phyloP scores from a whole-genome alignment of 768 basidiomycete genomes.

The Serendipita indica region DNA sequence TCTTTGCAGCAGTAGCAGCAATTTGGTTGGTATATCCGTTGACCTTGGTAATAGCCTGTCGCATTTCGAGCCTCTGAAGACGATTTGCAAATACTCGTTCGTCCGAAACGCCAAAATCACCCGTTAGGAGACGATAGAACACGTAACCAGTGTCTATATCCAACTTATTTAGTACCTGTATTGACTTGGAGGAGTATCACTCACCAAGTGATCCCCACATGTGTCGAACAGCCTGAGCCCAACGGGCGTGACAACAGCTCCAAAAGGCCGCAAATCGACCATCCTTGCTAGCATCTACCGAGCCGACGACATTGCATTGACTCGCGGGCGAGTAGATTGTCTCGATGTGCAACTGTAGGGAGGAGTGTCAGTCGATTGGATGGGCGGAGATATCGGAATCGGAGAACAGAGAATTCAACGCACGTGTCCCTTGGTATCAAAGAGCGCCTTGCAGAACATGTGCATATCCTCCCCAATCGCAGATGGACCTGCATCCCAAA shows the following conservation, averaged over 20 bases:
- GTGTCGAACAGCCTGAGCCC: constrained; percentile 19
- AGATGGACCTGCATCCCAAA: constrained; percentile 19
- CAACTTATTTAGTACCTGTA: not conserved
- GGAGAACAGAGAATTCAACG: not conserved
- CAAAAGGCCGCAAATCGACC: constrained; percentile 15
- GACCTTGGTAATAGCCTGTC: not conserved
- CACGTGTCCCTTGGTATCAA: constrained; percentile 18
- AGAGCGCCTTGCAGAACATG: constrained; percentile 20
- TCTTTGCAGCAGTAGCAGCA: too few species aligned
- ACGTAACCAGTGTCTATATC: constrained; percentile 18
- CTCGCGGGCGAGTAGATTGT: constrained; percentile 21
- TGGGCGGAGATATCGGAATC: not conserved
- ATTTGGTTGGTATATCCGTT: too few species aligned
- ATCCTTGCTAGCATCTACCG: constrained; percentile 4
- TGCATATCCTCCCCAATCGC: constrained; percentile 23
- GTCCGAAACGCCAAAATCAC: constrained; percentile 15
- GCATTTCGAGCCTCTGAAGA: not conserved
- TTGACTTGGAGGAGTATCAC: constrained; percentile 13
- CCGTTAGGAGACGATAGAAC: constrained; percentile 15
- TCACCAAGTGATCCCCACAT: constrained; percentile 17
- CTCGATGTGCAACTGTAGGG: constrained; percentile 16
- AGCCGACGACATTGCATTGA: constrained; percentile 20
- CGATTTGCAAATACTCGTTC: not conserved
- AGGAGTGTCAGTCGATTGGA: not conserved
- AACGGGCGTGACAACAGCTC: constrained; percentile 18